Evolutionary conservation across 306 rosid species (phyloP), one percentile per base, ranked within the genome.

Genomic region (Vicia sativa): DNA sequence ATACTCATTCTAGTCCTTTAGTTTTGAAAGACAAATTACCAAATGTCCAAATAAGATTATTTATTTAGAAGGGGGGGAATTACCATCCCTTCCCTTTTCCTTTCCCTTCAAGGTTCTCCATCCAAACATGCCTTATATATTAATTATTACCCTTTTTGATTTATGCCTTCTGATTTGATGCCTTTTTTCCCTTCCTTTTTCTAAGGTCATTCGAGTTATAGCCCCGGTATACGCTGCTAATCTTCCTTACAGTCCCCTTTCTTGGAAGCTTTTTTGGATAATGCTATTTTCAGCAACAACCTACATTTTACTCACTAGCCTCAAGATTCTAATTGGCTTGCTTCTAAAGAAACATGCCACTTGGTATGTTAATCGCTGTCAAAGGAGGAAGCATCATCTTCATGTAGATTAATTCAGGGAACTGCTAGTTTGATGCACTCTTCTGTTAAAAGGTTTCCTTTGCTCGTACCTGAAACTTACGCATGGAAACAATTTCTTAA

Each of bases 341-440:
- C 80, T 85, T 56, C 83, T 92, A 41, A 77, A 82, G 69, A 86
- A 87, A 64, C 87, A 84, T 37, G 92, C 96, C 48, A 76, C 86
- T 53, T 92, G 98, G 98, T 89, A 92, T 68, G 71, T 92, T 45
- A 80, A 83, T n/a, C 78, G 98, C 65, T 92, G 96, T 79, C 80
- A 65, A 74, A 89, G 77, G 81, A 78, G 85, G 76, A 87, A 82
- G 68, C 87, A 79, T 50, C 97, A 89, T 87, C 82, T 82, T 45
- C 92, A 92, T 54, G 67, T 63, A 10, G 95, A 89, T 68, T 92
- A 75, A 67, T 57, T 18, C 11, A 15, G 34, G 26, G 34, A 37
- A 18, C 68, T 23, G 45, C 41, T 53, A 31, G 48, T 42, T 42
- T 14, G 68, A 26, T 61, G 25, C 42, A 2, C 15, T 65, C 60